Evolutionary conservation across 257 asterid species (phyloP).

Genomic region (Nemophila menziesii): DNA sequence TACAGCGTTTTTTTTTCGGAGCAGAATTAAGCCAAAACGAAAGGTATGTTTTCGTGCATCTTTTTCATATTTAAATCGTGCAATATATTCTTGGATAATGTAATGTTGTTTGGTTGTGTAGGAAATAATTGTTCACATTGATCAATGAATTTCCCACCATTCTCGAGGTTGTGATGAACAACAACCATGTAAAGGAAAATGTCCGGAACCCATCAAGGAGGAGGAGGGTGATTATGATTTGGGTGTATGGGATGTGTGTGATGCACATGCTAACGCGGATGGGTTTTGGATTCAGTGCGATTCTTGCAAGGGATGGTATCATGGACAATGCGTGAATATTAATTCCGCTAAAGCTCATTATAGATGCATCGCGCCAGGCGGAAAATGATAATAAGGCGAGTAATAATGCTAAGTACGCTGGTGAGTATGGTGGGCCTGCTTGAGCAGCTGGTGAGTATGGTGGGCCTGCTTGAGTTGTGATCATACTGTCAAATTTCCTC

Average conservation of each 20-base stretch:
- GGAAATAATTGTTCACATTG: not conserved
- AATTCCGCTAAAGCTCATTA: constrained; percentile 9
- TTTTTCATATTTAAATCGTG: not conserved
- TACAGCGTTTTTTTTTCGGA: not conserved
- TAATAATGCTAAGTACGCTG: too few relatives aligned
- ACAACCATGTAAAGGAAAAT: not conserved
- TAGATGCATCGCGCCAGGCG: too few relatives aligned
- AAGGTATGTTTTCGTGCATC: not conserved
- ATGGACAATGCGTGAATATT: constrained; percentile 11
- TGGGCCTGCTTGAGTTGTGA: too few relatives aligned
- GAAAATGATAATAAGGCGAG: too few relatives aligned
- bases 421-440: too few relatives aligned
- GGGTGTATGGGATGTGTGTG: constrained; percentile 6
- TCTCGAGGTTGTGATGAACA: not conserved
- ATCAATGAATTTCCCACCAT: not conserved
- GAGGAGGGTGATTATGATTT: constrained; percentile 2
- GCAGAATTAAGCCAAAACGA: not conserved
- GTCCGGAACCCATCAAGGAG: not conserved
- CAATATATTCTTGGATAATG: not conserved
- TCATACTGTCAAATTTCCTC: too few relatives aligned
- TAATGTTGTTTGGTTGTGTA: not conserved
- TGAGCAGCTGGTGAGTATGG: too few relatives aligned
- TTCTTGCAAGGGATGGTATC: constrained; percentile 7
- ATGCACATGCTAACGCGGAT: constrained; percentile 4
- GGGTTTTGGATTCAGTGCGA: constrained; percentile 11